phyloP scores from a whole-genome alignment of 2,329 filamentous ascomycete genomes.

The Cercospora janseana region DNA sequence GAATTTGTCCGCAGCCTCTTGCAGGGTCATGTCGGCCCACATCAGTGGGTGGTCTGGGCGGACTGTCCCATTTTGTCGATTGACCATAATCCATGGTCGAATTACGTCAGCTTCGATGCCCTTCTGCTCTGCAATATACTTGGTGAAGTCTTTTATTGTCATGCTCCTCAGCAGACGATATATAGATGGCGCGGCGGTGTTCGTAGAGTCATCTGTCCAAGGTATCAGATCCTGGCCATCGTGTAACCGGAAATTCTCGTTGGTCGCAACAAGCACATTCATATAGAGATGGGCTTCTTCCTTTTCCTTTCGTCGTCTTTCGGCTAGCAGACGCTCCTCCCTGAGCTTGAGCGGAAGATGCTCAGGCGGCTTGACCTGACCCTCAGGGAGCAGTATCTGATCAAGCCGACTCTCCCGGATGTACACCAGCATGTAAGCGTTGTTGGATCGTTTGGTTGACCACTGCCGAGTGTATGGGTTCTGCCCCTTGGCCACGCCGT shows the following conservation, averaged over 20 bases:
- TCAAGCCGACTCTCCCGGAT: constrained; percentile 85
- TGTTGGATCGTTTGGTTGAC: constrained; percentile 69
- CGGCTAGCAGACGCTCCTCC: constrained; percentile 74
- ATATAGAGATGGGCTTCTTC: constrained; percentile 95
- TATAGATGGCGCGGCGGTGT: constrained; percentile 66
- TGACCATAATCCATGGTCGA: constrained; percentile 95
- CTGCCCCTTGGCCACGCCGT: constrained; percentile 57
- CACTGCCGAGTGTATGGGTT: constrained; percentile 64
- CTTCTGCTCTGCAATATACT: constrained; percentile 68
- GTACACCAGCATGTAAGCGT: constrained; percentile 98
- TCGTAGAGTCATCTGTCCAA: constrained; percentile 57
- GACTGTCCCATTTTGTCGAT: constrained; percentile 94
- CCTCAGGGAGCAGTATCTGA: constrained; percentile 72
- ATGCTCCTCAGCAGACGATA: constrained; percentile 75
- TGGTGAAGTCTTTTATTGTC: constrained; percentile 71
- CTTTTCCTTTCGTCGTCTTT: constrained; percentile 78
- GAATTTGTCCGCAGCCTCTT: constrained; percentile 66
- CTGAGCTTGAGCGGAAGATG: constrained; percentile 77
- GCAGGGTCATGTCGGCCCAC: constrained; percentile 66
- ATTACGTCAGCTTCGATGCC: constrained; percentile 66
- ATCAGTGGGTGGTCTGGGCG: constrained; percentile 84
- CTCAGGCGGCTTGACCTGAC: constrained; percentile 72
- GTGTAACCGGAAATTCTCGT: constrained; percentile 76
- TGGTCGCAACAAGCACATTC: constrained; percentile 75
- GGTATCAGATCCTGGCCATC: constrained; percentile 75